Conservation (phyloP, 2,329 filamentous ascomycete species). For the Calonectria crousiana region DNA sequence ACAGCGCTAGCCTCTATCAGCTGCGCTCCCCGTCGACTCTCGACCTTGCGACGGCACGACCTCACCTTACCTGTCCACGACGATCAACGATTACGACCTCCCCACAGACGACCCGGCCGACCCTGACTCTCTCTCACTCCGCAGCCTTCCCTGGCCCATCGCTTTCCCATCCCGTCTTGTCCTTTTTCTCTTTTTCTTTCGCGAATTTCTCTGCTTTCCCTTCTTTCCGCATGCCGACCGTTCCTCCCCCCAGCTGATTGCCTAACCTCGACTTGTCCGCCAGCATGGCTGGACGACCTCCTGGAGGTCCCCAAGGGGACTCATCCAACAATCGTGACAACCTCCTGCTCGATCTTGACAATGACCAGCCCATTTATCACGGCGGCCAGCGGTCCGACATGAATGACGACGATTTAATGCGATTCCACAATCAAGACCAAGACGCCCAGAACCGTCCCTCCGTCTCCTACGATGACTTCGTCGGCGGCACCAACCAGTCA, state of each 20-base stretch:
- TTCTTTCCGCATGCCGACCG: constrained; percentile 50
- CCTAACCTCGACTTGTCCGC: constrained; percentile 53
- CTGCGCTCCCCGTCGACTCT: constrained; percentile 5
- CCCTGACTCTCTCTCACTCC: neutral
- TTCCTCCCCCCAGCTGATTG: constrained; percentile 44
- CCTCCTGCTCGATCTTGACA: constrained; percentile 81
- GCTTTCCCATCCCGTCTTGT: constrained; percentile 1
- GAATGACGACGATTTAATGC: constrained; percentile 84
- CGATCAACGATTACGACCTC: constrained; percentile 24
- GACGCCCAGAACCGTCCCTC: constrained; percentile 79
- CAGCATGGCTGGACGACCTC: constrained; percentile 72
- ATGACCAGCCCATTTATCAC: constrained; percentile 78
- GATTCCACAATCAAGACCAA: constrained; percentile 79
- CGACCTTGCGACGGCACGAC: constrained; percentile 20
- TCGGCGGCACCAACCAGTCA: constrained; percentile 68
- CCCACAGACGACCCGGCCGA: constrained; percentile 14
- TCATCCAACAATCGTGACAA: constrained; percentile 64
- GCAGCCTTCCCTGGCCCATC: neutral
- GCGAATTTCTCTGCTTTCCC: constrained; percentile 18
- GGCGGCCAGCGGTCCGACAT: constrained; percentile 82
- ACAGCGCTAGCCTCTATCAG: constrained; percentile 6
- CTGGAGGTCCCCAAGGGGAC: constrained; percentile 61
- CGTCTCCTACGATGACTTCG: constrained; percentile 94
- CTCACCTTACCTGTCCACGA: constrained; percentile 21
- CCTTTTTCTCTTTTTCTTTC: constrained; percentile 9